Evolutionary conservation across 257 asterid genomes (phyloP).

Genomic region (Anisodus tanguticus): DNA sequence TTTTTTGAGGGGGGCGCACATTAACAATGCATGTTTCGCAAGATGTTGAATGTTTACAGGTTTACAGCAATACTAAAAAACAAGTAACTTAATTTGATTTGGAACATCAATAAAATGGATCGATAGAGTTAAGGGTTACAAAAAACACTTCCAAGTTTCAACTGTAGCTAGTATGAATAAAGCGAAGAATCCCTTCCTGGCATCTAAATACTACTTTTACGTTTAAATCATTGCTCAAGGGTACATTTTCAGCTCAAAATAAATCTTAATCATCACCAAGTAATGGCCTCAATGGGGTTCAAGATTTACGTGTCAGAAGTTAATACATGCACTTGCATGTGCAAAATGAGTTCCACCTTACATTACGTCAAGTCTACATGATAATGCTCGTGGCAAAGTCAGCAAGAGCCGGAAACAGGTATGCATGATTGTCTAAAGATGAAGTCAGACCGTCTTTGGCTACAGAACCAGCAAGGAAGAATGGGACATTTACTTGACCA

Average conservation of each 20-base stretch:
- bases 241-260: background rate
- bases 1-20: background rate
- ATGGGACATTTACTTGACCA: background rate
- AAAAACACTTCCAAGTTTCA: background rate
- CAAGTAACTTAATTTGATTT: background rate
- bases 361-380: background rate
- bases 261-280: slow-evolving; percentile 2
- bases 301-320: background rate
- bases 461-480: background rate
- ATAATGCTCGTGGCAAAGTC: background rate
- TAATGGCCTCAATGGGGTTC: background rate
- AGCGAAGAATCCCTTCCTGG: background rate
- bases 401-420: background rate
- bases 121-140: background rate
- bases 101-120: background rate
- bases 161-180: background rate
- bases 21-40: background rate
- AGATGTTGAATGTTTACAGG: background rate
- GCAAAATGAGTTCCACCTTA: slow-evolving; percentile 6
- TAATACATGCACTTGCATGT: background rate
- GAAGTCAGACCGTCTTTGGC: background rate
- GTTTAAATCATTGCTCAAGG: background rate
- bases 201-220: background rate
- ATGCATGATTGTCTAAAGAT: background rate
- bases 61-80: background rate